Percentiles rank a stretch among this genome's conserved stretches.
phyloP scores from a whole-genome alignment of 2,329 filamentous ascomycete genomes.

The Stemphylium beticola region DNA sequence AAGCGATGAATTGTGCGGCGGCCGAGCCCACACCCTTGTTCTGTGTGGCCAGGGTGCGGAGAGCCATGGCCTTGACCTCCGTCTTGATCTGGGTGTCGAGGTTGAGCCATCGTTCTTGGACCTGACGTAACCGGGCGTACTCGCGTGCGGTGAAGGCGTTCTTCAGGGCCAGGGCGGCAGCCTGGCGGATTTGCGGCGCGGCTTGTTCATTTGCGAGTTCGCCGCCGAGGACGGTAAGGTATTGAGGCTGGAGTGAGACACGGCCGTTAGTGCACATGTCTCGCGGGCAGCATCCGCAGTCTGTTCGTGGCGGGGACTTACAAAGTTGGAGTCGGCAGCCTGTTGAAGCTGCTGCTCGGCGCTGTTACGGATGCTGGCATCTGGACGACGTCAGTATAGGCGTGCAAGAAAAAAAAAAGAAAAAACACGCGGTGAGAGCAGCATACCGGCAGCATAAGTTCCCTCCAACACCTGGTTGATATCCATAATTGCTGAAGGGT shows the following conservation, averaged over 20 bases:
- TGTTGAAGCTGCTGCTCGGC: slow-evolving; percentile 94
- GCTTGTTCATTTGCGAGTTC: slow-evolving; percentile 91
- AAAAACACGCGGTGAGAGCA: slow-evolving; percentile 16
- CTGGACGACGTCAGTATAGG: slow-evolving; percentile 60
- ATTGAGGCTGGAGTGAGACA: slow-evolving; percentile 71
- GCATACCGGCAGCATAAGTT: slow-evolving; percentile 91
- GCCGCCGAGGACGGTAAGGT: slow-evolving; percentile 81
- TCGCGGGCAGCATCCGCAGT: slow-evolving; percentile 23
- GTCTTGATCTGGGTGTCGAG: slow-evolving; percentile 82
- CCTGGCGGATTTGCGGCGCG: slow-evolving; percentile 83
- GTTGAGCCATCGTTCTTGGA: slow-evolving; percentile 92
- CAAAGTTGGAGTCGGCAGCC: slow-evolving; percentile 94
- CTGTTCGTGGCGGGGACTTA: slow-evolving; percentile 58
- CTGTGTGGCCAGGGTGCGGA: slow-evolving; percentile 81
- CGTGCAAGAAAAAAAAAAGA: slow-evolving; percentile 20
- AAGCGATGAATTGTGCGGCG: slow-evolving; percentile 92
- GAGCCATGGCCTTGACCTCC: slow-evolving; percentile 86
- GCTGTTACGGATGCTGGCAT: slow-evolving; percentile 85
- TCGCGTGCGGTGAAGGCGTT: slow-evolving; percentile 98
- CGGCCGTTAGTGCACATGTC: slow-evolving; percentile 40
- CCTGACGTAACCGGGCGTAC: slow-evolving; percentile 80
- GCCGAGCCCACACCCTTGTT: slow-evolving; percentile 86
- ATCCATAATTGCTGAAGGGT: slow-evolving; percentile 73
- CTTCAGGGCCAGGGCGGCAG: slow-evolving; percentile 95
- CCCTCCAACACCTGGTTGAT: slow-evolving; percentile 98